Percentiles rank a stretch among this genome's conserved stretches.
Evolutionary conservation across 2,329 filamentous ascomycete species (phyloP).

Genomic region (Fusarium neocosmosporiellum): DNA sequence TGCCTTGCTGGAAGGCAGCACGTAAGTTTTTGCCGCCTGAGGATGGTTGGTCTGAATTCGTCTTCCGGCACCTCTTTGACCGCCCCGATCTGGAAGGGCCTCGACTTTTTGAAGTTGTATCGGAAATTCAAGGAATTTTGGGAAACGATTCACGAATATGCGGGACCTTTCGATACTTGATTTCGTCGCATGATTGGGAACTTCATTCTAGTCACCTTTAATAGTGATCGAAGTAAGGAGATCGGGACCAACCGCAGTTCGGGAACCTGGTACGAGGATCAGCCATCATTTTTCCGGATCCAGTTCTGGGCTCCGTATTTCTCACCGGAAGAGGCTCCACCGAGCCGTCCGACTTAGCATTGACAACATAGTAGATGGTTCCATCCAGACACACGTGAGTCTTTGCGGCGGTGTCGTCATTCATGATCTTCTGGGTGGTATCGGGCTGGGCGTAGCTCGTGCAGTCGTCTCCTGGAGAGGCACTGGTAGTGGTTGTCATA

Average conservation of each 20-base stretch:
- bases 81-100: background rate
- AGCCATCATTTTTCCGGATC: background rate
- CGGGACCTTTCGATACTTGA: background rate
- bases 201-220: background rate
- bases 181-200: background rate
- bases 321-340: no score
- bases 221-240: background rate
- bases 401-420: no score
- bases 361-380: no score
- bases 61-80: background rate
- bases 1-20: no score
- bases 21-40: no score
- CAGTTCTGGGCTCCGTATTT: background rate
- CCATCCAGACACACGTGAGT: no score
- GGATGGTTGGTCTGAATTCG: no score
- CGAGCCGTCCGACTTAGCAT: no score
- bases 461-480: no score
- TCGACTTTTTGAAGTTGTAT: background rate
- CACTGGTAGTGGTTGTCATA: no score
- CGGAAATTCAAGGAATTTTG: background rate
- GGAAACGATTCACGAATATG: background rate
- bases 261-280: background rate
- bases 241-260: background rate
- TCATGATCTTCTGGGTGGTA: no score
- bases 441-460: no score